Percentiles rank a stretch among this genome's conserved stretches.
Conservation (phyloP, 805 yeast genomes). For the Yueomyces sp. region DNA sequence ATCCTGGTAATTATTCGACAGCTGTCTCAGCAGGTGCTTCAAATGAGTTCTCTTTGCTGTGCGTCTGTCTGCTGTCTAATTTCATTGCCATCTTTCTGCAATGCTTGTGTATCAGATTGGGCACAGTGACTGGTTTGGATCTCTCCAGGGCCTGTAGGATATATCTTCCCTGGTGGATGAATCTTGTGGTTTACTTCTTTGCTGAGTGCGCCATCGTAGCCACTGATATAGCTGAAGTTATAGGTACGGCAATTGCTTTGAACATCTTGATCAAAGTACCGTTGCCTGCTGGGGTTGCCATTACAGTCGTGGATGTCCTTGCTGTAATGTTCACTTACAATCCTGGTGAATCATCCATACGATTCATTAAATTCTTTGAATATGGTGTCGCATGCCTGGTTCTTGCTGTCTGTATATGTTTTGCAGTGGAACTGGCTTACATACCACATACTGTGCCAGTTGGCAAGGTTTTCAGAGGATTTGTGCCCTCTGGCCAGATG, state of each 20-base stretch:
- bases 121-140: slow-evolving; percentile 82
- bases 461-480: slow-evolving; percentile 47
- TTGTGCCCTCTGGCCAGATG: slow-evolving; percentile 42
- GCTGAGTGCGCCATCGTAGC: slow-evolving; percentile 85
- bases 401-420: slow-evolving; percentile 62
- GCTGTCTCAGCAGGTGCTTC: slow-evolving; percentile 83
- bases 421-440: slow-evolving; percentile 55
- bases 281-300: slow-evolving; percentile 59
- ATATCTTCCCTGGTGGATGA: slow-evolving; percentile 56
- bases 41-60: slow-evolving; percentile 58
- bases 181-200: slow-evolving; percentile 50
- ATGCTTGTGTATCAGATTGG: slow-evolving; percentile 70
- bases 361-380: slow-evolving; percentile 64
- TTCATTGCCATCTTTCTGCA: slow-evolving; percentile 75
- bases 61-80: slow-evolving; percentile 64
- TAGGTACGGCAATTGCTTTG: slow-evolving; percentile 82
- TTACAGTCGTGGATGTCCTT: slow-evolving; percentile 72
- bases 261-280: slow-evolving; percentile 68
- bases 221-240: slow-evolving; percentile 88
- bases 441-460: slow-evolving; percentile 34
- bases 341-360: slow-evolving; percentile 61
- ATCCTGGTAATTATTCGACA: slow-evolving; percentile 87
- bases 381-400: slow-evolving; percentile 61
- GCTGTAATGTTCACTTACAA: slow-evolving; percentile 68
- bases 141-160: slow-evolving; percentile 72